Evolutionary conservation across 1,284 basidiomycete species (phyloP), one percentile per base, ranked within the genome.

Genomic region (Paramarasmius palmivorus): DNA sequence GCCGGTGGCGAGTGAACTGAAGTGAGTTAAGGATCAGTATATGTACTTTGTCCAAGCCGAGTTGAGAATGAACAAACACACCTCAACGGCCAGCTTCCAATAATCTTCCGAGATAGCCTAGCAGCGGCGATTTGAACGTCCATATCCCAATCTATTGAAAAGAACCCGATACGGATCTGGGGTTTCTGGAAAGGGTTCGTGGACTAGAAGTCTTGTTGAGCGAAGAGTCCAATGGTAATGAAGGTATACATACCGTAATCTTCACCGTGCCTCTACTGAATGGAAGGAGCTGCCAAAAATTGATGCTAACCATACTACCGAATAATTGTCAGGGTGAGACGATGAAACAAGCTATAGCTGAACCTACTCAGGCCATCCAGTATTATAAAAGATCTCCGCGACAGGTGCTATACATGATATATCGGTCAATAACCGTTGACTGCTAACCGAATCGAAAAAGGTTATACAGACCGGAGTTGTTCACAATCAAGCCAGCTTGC

Each of bases 231-330:
- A n/a, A 32, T 32, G 29, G 29, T 6, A 6, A 6, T 32, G 29
- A 32, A 6, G 29, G 12, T 6, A 32, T 32, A 54, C 68, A 12
- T 37, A 80, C 77, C 20, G 65, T 74, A 60, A 82, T 78, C 49
- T 70, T 69, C 42, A 83, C 77, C 37, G 63, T 74, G 10, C 81
- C 81, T 32, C 79, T 65, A 63, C 75, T 77, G 68, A 82, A 83
- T 2, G 79, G 80, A 6, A 83, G 71, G 10, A 83, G 70, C 49
- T 74, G 73, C 79, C 81, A 83, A 66, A 76, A 72, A 56, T 73
- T 68, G 52, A 82, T 74, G 2, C 78, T 78, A 17, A 81, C 54
- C 29, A 64, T 72, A 50, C 76, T 76, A 54, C 10, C 53, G n/a
- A 55, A 8, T 17, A 9, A 53, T 15, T 35, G 12, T 2, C 2